Conservation (phyloP, 2,329 filamentous ascomycete genomes). For the Sordariomycetes sp. region DNA sequence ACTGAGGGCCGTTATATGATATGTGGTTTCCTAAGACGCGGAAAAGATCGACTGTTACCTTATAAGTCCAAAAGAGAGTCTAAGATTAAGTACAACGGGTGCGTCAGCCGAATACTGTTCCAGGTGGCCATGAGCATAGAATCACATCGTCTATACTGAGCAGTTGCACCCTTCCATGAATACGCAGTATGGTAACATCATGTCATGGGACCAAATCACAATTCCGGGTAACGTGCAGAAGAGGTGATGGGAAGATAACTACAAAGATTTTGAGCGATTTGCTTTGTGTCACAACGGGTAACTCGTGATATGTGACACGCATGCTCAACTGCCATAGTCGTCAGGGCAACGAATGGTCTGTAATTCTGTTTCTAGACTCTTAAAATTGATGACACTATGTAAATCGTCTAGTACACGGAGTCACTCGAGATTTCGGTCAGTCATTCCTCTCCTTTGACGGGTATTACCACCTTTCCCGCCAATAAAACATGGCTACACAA, state of each 20-base stretch:
- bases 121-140: constrained; percentile 27
- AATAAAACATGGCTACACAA: constrained; percentile 28
- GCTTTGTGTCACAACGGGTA: too few relatives aligned
- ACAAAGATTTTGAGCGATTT: too few relatives aligned
- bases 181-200: constrained; percentile 20
- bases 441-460: constrained; percentile 27
- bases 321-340: too few relatives aligned
- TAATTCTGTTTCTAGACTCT: constrained; percentile 25
- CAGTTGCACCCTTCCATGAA: too few relatives aligned
- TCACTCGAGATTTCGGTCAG: constrained; percentile 30
- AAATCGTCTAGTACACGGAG: constrained; percentile 25
- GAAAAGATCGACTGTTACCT: too few relatives aligned
- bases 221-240: constrained; percentile 26
- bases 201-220: constrained; percentile 16
- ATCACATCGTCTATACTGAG: too few relatives aligned
- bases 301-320: too few relatives aligned
- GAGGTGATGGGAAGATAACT: constrained; percentile 23
- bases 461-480: constrained; percentile 25
- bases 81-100: too few relatives aligned
- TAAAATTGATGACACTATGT: constrained; percentile 32
- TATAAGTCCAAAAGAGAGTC: too few relatives aligned
- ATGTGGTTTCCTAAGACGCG: too few relatives aligned
- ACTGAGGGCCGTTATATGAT: too few relatives aligned
- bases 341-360: too few relatives aligned
- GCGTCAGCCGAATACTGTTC: constrained; percentile 18